Evolutionary conservation across 169 alveolate genomes (phyloP), one percentile per base, ranked within the genome.

Genomic region (Eimeria sp.): DNA sequence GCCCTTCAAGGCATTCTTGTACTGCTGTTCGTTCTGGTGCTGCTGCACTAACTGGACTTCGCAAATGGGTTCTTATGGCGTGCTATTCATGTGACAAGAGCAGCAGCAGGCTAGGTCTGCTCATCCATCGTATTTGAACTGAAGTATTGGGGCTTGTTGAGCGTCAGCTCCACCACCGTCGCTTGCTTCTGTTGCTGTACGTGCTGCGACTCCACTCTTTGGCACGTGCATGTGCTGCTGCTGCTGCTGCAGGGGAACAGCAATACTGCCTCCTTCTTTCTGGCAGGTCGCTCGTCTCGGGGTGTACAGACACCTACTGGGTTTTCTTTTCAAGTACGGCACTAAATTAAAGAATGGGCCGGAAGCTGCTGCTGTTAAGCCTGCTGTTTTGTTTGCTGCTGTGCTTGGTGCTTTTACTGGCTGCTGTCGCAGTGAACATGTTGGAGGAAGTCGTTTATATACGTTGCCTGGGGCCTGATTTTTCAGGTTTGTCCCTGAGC

Each of bases 251-350:
- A 78, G 89, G 25, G 89, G 89, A 7, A 47, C 89, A 6, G 89
- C 89, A 43, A 49, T 78, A 9, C 63, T 78, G 14, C 40, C 89
- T 18, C 89, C 89, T 20, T 78, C 67, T 61, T 78, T 78, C 27
- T 78, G 89, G 89, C 89, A 78, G 67, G 89, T 78, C 65, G 65
- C 89, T 10, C 89, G 89, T 18, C 89, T 78, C 40, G 89, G 65
- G 67, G 89, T 78, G 89, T 78, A 78, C 89, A 78, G 89, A 78
- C 89, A 78, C 89, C 65, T 78, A 45, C 40, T 78, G 89, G 89
- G 89, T 34, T 78, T 78, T 45, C 89, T 78, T 22, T 78, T 78
- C 65, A 78, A 78, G 89, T 78, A 30, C 7, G 89, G 40, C 22
- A 67, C 34, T 22, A 43, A 22, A 9, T 27, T 6, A 73, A 2